Evolutionary conservation across 2,329 filamentous ascomycete genomes (phyloP).

Genomic region (Fusarium sp.): DNA sequence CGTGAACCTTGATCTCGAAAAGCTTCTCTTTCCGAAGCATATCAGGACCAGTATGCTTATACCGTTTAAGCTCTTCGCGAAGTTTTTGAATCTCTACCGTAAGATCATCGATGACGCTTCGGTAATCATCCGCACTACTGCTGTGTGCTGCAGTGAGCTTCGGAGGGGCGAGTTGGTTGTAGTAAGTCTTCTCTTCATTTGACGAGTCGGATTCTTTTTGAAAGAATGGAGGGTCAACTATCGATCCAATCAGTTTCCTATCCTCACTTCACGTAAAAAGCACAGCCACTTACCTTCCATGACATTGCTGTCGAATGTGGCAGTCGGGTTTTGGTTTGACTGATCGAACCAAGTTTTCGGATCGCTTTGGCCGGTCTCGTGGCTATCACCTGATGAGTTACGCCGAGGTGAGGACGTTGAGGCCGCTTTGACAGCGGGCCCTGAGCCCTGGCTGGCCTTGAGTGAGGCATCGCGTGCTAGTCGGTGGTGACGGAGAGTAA

Average conservation of each 20-base stretch:
- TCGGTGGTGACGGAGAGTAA: conserved; percentile 64
- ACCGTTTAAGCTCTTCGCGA: conserved; percentile 79
- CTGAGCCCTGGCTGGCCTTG: conserved; percentile 49
- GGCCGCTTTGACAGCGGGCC: conserved; percentile 35
- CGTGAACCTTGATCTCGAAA: conserved; percentile 87
- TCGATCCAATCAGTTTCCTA: conserved; percentile 12
- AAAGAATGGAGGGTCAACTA: conserved; percentile 70
- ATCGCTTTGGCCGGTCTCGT: conserved; percentile 65
- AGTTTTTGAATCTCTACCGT: conserved; percentile 87
- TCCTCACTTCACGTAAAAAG: neutral
- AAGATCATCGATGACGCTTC: conserved; percentile 89
- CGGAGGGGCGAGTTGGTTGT: conserved; percentile 46
- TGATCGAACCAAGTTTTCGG: conserved; percentile 69
- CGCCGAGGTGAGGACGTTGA: conserved; percentile 49
- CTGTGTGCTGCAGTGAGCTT: conserved; percentile 59
- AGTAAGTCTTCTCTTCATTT: conserved; percentile 59
- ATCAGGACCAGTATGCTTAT: conserved; percentile 76
- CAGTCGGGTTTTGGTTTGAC: conserved; percentile 66
- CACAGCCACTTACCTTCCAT: conserved; percentile 64
- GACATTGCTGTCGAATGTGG: conserved; percentile 57
- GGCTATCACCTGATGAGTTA: conserved; percentile 66
- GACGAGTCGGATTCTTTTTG: conserved; percentile 69
- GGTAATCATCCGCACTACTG: conserved; percentile 81
- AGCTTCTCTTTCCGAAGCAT: conserved; percentile 82
- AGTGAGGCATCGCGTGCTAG: conserved; percentile 61